Base-by-base conservation (phyloP, 2,329 filamentous ascomycete species). In the Colletotrichum horii region DNA sequence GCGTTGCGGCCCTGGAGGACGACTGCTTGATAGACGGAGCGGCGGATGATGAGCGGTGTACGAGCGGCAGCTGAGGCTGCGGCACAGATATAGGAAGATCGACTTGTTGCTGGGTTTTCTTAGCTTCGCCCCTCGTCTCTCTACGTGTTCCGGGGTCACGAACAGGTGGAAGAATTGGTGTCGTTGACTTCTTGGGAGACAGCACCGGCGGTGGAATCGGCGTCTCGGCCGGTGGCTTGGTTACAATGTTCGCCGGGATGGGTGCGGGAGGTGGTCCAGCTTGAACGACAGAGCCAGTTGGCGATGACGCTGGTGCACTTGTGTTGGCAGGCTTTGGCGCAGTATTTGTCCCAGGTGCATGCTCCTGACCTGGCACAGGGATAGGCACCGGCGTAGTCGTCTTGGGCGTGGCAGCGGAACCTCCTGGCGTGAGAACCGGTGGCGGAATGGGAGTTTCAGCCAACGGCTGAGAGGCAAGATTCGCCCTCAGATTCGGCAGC, bases 61-160 rank as follows among this genome's bases (percentile, higher is more conserved):
- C 32, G 14, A 77, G 79, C 65, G 65, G 72, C 66, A 67, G 67
- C 52, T 69, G 76, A 22, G 64, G 69, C 52, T 62, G 76, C 66
- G 68, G 76, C 60, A 56, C 32, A 19, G 56, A 8, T 3, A 66
- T 48, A 12, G 60, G n/a, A 15, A 19, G 61, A n/a, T 77, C 77
- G 3, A 11, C 32, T 32, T 72, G 61, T 52, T 82, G 82, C 77
- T 87, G 86, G 34, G 83, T 81, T 65, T 84, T 87, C 80, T 89
- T 87, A 8, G 83, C 82, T 34, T 87, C 85, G 64, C 82, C 87
- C 24, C 88, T 84, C 15, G 87, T 89, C 79, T 89, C 88, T 73
- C 88, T 82, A 80, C 85, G 87, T 9, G 65, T 56, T 24, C 82
- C 79, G 6, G 83, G 68, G 26, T 84, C 82, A 22, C 82, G 80